Base-by-base conservation (phyloP, 2,329 filamentous ascomycete genomes). In the Neobulgaria alba region DNA sequence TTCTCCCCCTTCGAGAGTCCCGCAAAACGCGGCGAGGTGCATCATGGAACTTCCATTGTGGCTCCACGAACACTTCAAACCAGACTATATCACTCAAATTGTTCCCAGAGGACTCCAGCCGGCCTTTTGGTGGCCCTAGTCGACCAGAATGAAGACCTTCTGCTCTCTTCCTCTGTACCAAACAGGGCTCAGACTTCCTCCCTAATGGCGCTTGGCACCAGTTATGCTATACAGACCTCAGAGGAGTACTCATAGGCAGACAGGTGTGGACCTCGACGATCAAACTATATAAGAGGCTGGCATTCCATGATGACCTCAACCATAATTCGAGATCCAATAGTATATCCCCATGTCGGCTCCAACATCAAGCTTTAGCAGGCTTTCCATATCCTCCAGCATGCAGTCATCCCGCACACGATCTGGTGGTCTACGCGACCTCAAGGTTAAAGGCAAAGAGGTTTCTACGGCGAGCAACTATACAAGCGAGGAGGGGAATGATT, bases 261-360 rank as follows among this genome's bases (percentile, higher is more conserved):
- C 48, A 20, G 38, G 46, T 33, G 39, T 36, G 41, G 26, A 17
- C 32, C 33, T 43, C 38, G 36, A 39, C 36, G 23, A 41, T 32
- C 19, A 21, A 26, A 23, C 40, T 53, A 57, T 57, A 56, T 49
- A 54, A 53, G 34, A 38, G 15, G 34, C 39, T 41, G 34, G 41
- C 41, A 39, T 34, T 39, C 51, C 46, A 37, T 39, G 29, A 57
- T 58, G 51, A 33, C 36, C 14, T 42, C n/a, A 35, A 20, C n/a
- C 7, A 15, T 18, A 35, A 35, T n/a, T 18, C 7, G 19, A 15
- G 16, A 16, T 20, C 10, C 20, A 26, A 12, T 12, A 26, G 23
- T 26, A 26, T 26, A 49, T 43, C 45, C 49, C 47, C 48, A 59
- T 59, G 57, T 57, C 55, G 50, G 42, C 49, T 29, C 53, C 56